Conservation (phyloP, 495 filamentous ascomycete species). For the Podospora appendiculata region DNA sequence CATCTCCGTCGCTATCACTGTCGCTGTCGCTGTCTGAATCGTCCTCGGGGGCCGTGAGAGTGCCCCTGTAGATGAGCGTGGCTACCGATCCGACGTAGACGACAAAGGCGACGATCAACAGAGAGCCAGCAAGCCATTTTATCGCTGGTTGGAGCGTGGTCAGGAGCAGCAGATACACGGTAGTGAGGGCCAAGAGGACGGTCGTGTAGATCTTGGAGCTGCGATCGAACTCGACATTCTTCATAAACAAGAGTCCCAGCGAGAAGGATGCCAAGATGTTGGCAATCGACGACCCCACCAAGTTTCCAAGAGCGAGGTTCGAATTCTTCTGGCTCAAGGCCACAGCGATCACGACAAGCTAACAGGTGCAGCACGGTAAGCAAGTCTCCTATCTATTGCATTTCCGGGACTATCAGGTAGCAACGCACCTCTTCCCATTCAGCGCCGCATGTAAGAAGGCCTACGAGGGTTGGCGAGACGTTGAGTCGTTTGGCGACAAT, state of each 20-base stretch:
- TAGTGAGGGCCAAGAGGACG: constrained; percentile 30
- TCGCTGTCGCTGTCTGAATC: constrained; percentile 12
- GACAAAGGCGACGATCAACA: constrained; percentile 35
- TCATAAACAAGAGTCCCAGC: constrained; percentile 39
- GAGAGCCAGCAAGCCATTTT: constrained; percentile 22
- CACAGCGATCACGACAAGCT: constrained; percentile 48
- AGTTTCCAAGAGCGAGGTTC: constrained; percentile 47
- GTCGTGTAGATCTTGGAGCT: constrained; percentile 42
- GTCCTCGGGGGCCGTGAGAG: constrained; percentile 26
- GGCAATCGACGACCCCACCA: constrained; percentile 47
- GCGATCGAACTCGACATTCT: constrained; percentile 28
- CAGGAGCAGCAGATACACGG: constrained; percentile 26
- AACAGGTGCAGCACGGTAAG: neutral
- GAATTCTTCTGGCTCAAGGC: constrained; percentile 37
- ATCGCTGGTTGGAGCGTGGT: constrained; percentile 20
- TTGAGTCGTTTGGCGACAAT: constrained; percentile 38
- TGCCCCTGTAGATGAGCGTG: constrained; percentile 39
- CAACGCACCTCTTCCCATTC: constrained; percentile 48
- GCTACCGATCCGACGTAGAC: constrained; percentile 41
- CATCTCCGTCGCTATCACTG: constrained; percentile 17
- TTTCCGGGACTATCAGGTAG: too few species aligned
- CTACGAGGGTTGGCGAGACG: constrained; percentile 42
- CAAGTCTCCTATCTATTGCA: too few species aligned
- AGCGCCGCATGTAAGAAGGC: constrained; percentile 46
- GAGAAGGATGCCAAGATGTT: constrained; percentile 53